Evolutionary conservation across 352 stramenopile species (phyloP).

Genomic region (Phytopythium oedochilum): DNA sequence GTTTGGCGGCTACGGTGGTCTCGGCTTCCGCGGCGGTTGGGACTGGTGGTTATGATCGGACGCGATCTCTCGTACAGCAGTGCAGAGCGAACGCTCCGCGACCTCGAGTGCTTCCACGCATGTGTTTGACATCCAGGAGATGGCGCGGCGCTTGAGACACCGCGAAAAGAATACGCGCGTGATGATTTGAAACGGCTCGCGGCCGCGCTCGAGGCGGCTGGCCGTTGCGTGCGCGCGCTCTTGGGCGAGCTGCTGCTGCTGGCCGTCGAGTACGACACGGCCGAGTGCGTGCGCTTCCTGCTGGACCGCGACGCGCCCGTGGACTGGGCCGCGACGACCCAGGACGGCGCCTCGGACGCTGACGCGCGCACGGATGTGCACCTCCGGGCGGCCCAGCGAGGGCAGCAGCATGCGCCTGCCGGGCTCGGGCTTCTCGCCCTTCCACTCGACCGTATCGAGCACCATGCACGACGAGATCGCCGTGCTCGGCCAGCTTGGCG

Average conservation of each 20-base stretch:
- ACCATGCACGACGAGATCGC: slow-evolving; percentile 7
- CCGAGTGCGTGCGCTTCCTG: slow-evolving; percentile 3
- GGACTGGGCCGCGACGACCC: not conserved
- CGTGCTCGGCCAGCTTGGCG: slow-evolving; percentile 11
- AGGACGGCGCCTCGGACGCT: not conserved
- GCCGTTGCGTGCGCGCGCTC: not conserved
- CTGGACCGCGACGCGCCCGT: not conserved
- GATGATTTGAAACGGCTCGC: too few relatives aligned
- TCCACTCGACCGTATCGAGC: not conserved
- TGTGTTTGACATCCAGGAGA: too few relatives aligned
- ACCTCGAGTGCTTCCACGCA: too few relatives aligned
- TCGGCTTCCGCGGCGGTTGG: too few relatives aligned
- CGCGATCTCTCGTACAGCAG: too few relatives aligned
- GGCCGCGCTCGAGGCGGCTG: too few relatives aligned
- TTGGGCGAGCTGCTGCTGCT: slow-evolving; percentile 3
- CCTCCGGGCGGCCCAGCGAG: not conserved
- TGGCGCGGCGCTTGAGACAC: too few relatives aligned
- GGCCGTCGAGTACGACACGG: slow-evolving; percentile 4
- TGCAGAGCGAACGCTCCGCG: too few relatives aligned
- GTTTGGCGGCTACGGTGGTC: too few relatives aligned
- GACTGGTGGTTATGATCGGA: too few relatives aligned
- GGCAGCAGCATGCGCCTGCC: not conserved
- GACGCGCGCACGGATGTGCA: not conserved
- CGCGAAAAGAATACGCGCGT: too few relatives aligned
- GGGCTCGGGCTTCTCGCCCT: not conserved